Conservation (phyloP, 2,329 filamentous ascomycete species). For the Exserohilum rostratum region DNA sequence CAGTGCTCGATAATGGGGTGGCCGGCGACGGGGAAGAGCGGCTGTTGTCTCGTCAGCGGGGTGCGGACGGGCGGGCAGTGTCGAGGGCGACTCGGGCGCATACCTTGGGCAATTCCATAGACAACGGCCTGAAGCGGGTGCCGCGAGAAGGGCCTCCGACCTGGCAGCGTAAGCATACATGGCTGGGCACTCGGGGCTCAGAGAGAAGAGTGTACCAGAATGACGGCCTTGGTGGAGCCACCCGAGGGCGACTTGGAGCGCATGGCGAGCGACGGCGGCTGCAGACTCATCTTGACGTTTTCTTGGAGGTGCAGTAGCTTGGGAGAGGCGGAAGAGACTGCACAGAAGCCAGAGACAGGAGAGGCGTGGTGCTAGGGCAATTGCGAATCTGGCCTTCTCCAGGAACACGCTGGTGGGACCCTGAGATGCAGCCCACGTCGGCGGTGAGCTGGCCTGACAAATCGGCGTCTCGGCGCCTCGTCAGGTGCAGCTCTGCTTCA, state of each 20-base stretch:
- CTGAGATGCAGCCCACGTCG: constrained; percentile 28
- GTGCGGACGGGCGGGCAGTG: constrained; percentile 9
- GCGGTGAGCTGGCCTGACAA: constrained; percentile 32
- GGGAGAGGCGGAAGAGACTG: not conserved
- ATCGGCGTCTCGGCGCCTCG: constrained; percentile 19
- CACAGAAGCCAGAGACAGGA: constrained; percentile 4
- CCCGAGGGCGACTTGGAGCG: constrained; percentile 43
- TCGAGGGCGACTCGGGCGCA: constrained; percentile 29
- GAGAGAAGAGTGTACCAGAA: constrained; percentile 69
- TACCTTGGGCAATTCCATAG: constrained; percentile 94
- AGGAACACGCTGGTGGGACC: constrained; percentile 33
- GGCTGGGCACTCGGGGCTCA: constrained; percentile 1
- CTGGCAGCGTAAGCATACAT: constrained; percentile 56
- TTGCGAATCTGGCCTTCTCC: constrained; percentile 33
- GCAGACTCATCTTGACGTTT: constrained; percentile 42
- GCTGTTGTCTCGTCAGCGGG: constrained; percentile 59
- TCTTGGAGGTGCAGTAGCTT: not conserved
- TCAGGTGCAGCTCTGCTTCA: constrained; percentile 22
- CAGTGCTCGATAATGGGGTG: constrained; percentile 99
- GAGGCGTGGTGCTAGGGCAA: constrained; percentile 23
- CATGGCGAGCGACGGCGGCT: constrained; percentile 45
- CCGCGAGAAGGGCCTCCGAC: constrained; percentile 95
- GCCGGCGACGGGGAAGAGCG: constrained; percentile 96
- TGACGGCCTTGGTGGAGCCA: constrained; percentile 84
- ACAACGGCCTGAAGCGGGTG: constrained; percentile 92